Conservation (phyloP, 306 rosid species). For the Potentilla sterilis region DNA sequence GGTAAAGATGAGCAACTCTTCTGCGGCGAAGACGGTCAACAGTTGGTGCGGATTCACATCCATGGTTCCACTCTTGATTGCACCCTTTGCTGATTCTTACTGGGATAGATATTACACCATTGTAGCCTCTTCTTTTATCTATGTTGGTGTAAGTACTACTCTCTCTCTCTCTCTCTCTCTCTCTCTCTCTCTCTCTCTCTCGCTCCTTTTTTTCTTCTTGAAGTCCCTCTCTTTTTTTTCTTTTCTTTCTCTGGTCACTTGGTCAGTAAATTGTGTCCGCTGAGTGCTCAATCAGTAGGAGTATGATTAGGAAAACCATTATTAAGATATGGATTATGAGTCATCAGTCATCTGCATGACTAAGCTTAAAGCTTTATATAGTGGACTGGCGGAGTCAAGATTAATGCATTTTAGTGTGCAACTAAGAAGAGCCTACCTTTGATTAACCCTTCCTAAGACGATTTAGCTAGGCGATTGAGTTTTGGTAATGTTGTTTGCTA, state of each 20-base stretch:
- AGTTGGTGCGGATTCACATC: conserved; percentile 87
- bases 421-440: neutral
- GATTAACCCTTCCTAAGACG: neutral
- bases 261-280: neutral
- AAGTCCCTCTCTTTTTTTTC: neutral
- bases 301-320: neutral
- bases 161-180: neutral
- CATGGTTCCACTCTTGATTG: conserved; percentile 80
- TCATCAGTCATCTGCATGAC: neutral
- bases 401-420: neutral
- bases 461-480: neutral
- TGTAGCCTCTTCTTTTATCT: conserved; percentile 59
- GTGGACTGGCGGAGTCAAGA: neutral
- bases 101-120: conserved; percentile 76
- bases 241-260: conserved; percentile 12
- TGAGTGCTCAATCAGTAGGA: conserved; percentile 1
- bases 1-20: conserved; percentile 71
- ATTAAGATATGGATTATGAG: neutral
- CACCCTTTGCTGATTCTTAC: conserved; percentile 81
- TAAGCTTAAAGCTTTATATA: neutral
- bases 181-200: neutral
- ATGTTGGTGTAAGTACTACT: conserved; percentile 58
- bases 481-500: neutral
- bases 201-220: neutral
- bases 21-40: conserved; percentile 86